A percentile compares a stretch with the other conserved stretches of the same genome.
Evolutionary conservation across 2,329 filamentous ascomycete species (phyloP).

Genomic region (Paraphoma sp.): DNA sequence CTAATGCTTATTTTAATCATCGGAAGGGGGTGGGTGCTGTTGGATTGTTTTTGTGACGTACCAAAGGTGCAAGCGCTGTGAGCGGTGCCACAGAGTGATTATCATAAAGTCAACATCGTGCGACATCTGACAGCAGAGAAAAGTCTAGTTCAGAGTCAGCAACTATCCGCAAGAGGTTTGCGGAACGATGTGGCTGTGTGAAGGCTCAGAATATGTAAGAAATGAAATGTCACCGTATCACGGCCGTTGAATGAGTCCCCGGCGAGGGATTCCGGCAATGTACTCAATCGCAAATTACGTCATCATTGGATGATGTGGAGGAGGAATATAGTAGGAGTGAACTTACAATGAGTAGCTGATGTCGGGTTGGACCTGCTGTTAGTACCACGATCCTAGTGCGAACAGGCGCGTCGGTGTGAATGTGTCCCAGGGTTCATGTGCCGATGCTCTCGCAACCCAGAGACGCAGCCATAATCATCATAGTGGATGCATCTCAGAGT

Average conservation of each 20-base stretch:
- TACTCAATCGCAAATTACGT: slow-evolving; percentile 99
- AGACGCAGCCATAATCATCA: background rate
- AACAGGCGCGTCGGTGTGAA: background rate
- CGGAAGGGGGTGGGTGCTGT: slow-evolving; percentile 49
- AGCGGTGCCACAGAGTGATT: background rate
- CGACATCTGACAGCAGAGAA: no score
- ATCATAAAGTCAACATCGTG: no score
- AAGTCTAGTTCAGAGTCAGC: slow-evolving; percentile 13
- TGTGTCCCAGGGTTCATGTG: background rate
- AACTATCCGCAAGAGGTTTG: background rate
- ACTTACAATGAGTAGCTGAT: slow-evolving; percentile 28
- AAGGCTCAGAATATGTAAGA: slow-evolving; percentile 98
- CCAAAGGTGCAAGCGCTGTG: slow-evolving; percentile 6
- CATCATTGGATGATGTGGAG: slow-evolving; percentile 68
- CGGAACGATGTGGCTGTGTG: background rate
- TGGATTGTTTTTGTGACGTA: slow-evolving; percentile 12
- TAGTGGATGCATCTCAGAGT: background rate
- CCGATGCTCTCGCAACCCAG: background rate
- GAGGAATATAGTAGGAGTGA: slow-evolving; percentile 6
- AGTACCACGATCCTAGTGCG: background rate
- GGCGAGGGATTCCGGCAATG: slow-evolving; percentile 85
- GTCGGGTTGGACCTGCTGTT: slow-evolving; percentile 4
- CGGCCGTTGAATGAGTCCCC: slow-evolving; percentile 78
- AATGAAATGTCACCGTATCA: slow-evolving; percentile 83
- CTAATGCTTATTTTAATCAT: slow-evolving; percentile 71